Evolutionary conservation across 2,329 filamentous ascomycete species (phyloP).

Genomic region (Fusarium sp.): DNA sequence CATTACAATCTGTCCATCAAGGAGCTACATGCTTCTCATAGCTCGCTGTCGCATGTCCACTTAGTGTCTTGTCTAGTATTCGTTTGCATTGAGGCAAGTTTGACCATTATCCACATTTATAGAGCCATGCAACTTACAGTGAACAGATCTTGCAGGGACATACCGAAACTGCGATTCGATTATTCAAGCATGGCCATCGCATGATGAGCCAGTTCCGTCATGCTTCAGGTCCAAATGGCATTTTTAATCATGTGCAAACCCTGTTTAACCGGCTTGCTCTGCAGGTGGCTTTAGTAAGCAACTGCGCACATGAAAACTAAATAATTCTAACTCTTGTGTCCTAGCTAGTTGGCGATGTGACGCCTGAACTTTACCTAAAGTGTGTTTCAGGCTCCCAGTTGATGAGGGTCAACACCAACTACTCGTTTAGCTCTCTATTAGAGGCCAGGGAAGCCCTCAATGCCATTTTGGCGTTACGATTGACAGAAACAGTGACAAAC

Average conservation of each 20-base stretch:
- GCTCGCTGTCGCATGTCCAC: neutral
- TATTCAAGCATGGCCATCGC: neutral
- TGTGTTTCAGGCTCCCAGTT: neutral
- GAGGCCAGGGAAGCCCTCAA: neutral
- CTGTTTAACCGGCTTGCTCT: neutral
- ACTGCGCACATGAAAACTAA: fast-evolving
- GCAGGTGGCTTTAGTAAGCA: neutral
- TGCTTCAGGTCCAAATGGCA: neutral
- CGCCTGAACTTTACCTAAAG: fast-evolving
- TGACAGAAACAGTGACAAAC: neutral
- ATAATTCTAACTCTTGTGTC: fast-evolving
- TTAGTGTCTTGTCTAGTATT: neutral
- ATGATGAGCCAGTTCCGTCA: neutral
- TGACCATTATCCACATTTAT: fast-evolving
- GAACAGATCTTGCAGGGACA: neutral
- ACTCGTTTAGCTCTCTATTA: neutral
- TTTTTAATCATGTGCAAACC: neutral
- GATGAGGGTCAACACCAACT: fast-evolving
- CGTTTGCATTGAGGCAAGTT: neutral
- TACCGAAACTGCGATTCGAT: neutral
- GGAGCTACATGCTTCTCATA: neutral
- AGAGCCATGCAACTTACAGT: fast-evolving
- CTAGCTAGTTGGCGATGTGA: fast-evolving
- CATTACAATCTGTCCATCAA: neutral
- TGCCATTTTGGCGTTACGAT: neutral